Percentiles rank a stretch among this genome's conserved stretches.
phyloP scores from a whole-genome alignment of 352 stramenopile species.

The Globisporangium spiculum region DNA sequence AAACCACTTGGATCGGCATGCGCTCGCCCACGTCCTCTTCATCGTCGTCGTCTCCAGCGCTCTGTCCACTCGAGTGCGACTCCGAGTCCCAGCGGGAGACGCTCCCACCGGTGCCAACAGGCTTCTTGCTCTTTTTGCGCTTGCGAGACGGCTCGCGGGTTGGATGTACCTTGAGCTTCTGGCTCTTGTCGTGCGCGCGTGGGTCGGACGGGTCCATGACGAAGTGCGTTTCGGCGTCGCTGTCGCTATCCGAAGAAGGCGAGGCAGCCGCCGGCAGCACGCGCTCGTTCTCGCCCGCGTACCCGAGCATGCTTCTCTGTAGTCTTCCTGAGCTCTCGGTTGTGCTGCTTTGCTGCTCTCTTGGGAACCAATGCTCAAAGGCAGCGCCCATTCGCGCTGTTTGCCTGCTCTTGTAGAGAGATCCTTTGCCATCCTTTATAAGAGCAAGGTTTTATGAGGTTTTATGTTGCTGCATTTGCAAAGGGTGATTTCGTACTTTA shows the following conservation, averaged over 20 bases:
- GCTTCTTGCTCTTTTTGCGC: conserved; percentile 23
- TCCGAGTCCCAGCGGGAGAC: conserved; percentile 66
- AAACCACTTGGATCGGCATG: conserved; percentile 23
- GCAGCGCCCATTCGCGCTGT: conserved; percentile 12
- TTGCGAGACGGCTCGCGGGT: conserved; percentile 17
- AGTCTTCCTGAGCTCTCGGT: neutral
- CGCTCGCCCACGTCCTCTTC: conserved; percentile 48
- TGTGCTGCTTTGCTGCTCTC: neutral
- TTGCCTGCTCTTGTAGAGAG: conserved; percentile 14
- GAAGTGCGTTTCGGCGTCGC: conserved; percentile 47
- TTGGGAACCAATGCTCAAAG: conserved; percentile 15
- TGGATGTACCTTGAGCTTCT: conserved; percentile 29
- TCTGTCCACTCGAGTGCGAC: conserved; percentile 24
- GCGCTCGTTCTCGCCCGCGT: conserved; percentile 31
- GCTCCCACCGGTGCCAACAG: conserved; percentile 1
- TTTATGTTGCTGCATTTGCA: neutral
- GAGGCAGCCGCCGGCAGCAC: conserved; percentile 30
- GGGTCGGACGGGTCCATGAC: conserved; percentile 81
- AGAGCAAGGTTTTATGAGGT: conserved; percentile 18
- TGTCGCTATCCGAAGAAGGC: conserved; percentile 30
- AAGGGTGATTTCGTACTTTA: conserved; percentile 5
- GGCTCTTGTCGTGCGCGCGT: conserved; percentile 47
- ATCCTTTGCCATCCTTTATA: conserved; percentile 15
- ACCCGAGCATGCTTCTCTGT: conserved; percentile 22
- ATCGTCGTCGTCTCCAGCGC: conserved; percentile 10